Conservation (phyloP, 78 protist genomes). For the Isochrysis galbana region DNA sequence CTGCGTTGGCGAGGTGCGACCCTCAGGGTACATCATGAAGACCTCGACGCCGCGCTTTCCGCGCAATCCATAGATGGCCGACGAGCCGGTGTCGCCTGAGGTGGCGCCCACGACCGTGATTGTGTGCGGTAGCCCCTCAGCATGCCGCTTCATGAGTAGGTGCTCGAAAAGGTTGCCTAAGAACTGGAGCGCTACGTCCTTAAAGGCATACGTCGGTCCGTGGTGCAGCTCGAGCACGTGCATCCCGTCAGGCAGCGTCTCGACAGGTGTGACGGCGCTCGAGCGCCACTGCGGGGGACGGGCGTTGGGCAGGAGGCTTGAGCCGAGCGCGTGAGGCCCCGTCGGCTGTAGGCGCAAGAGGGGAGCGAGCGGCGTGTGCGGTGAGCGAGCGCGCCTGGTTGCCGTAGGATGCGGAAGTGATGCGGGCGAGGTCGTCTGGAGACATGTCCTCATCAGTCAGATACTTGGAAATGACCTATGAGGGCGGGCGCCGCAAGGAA, state of each 20-base stretch:
- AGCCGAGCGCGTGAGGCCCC: neutral
- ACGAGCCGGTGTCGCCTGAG: slow-evolving; percentile 81
- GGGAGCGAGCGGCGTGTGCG: too few species aligned
- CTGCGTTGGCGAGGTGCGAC: slow-evolving; percentile 57
- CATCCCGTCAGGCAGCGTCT: neutral
- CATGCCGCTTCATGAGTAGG: neutral
- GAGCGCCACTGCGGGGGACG: neutral
- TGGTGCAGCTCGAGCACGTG: slow-evolving; percentile 70
- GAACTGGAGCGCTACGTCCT: slow-evolving; percentile 58
- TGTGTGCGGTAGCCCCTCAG: neutral
- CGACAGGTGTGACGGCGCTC: neutral
- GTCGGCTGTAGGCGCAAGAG: neutral
- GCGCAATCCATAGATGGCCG: slow-evolving; percentile 57
- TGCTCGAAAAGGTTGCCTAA: slow-evolving; percentile 69
- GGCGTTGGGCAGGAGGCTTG: neutral
- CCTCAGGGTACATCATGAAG: slow-evolving; percentile 70
- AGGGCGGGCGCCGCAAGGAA: neutral
- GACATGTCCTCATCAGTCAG: neutral
- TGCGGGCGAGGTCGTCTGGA: too few species aligned
- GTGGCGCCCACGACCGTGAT: slow-evolving; percentile 78
- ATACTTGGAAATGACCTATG: neutral
- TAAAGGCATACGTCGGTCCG: slow-evolving; percentile 83
- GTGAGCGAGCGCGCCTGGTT: too few species aligned
- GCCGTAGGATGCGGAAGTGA: too few species aligned
- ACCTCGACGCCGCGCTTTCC: neutral